phyloP scores from a whole-genome alignment of 2,329 filamentous ascomycete genomes.

The Nigrospora oryzae region DNA sequence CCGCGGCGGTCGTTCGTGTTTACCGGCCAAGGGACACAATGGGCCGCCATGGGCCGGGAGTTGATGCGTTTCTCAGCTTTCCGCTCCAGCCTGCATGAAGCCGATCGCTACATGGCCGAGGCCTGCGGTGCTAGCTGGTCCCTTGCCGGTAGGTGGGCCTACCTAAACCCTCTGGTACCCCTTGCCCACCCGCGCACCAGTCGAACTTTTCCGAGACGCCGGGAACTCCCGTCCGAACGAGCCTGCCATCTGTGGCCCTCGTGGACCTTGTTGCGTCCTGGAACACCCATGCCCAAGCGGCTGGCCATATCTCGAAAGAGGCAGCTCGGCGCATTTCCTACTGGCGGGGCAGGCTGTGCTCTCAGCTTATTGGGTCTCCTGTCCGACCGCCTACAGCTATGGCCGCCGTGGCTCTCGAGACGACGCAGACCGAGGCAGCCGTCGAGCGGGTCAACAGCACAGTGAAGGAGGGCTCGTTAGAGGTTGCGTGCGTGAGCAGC shows the following conservation, averaged over 20 bases:
- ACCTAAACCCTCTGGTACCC: background rate
- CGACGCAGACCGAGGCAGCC: conserved; percentile 11
- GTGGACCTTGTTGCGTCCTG: conserved; percentile 21
- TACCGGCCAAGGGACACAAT: conserved; percentile 26
- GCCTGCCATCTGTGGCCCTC: conserved; percentile 20
- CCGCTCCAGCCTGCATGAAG: conserved; percentile 14
- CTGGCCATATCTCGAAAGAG: conserved; percentile 13
- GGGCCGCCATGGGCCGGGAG: conserved; percentile 26
- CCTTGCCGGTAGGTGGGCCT: conserved; percentile 2
- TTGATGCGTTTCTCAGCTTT: conserved; percentile 19
- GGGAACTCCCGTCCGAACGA: conserved; percentile 19
- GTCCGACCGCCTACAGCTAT: conserved; percentile 12
- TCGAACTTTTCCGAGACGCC: conserved; percentile 21
- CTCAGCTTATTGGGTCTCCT: conserved; percentile 10
- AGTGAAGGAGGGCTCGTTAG: conserved; percentile 4
- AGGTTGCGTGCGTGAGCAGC: conserved; percentile 23
- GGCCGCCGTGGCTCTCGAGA: conserved; percentile 19
- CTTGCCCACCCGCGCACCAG: conserved; percentile 4
- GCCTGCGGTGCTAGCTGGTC: conserved; percentile 12
- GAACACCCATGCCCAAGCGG: conserved; percentile 22
- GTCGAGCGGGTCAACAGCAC: conserved; percentile 10
- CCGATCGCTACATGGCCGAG: conserved; percentile 13
- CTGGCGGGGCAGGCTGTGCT: conserved; percentile 15
- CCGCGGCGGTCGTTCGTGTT: conserved; percentile 19
- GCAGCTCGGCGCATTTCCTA: conserved; percentile 12